Conservation (phyloP, 371 early-diverging fungal species). For the Mortierella sp. region DNA sequence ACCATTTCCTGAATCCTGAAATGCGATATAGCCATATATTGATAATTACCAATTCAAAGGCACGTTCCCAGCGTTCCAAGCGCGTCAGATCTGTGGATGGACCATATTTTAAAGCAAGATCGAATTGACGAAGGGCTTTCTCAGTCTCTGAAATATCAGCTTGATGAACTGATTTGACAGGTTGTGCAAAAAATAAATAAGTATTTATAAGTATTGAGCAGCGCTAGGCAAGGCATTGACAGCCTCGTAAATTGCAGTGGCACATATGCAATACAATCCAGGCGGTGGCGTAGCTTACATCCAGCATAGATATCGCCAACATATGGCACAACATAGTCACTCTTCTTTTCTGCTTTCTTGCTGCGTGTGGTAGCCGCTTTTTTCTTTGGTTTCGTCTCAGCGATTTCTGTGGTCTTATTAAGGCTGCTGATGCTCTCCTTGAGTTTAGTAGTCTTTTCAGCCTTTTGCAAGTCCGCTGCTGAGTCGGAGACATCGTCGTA, state of each 20-base stretch:
- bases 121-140: constrained; percentile 61
- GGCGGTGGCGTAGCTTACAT: constrained; percentile 28
- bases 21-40: background rate
- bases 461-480: constrained; percentile 3
- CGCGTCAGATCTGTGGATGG: constrained; percentile 62
- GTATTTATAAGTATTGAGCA: background rate
- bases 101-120: constrained; percentile 59
- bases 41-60: constrained; percentile 41
- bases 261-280: background rate
- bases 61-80: constrained; percentile 62
- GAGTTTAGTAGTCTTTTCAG: constrained; percentile 2
- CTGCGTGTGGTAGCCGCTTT: background rate
- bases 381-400: background rate
- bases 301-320: constrained; percentile 48
- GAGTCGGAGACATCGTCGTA: constrained; percentile 6
- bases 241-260: too few species aligned
- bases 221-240: too few species aligned
- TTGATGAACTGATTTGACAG: constrained; percentile 56
- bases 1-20: background rate
- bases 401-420: background rate
- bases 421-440: background rate
- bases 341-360: background rate
- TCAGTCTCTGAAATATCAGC: constrained; percentile 54
- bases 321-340: constrained; percentile 22
- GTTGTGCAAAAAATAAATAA: background rate